Evolutionary conservation across 2,329 filamentous ascomycete species (phyloP), one percentile per base, ranked within the genome.

Genomic region (Xylaria sp.): DNA sequence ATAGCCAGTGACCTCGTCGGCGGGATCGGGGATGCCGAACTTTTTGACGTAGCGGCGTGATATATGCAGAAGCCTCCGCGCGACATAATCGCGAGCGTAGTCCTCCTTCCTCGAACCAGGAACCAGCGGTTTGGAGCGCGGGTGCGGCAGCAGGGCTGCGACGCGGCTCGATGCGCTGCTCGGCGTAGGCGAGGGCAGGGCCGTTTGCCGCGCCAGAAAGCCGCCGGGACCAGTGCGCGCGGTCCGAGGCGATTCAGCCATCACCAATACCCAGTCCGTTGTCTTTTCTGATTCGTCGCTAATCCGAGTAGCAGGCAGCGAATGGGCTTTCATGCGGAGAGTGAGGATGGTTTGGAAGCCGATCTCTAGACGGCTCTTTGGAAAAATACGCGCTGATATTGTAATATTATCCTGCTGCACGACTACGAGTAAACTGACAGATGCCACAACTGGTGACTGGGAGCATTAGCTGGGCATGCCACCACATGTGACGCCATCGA

Each of bases 1-100:
- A 76, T 89, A 90, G 25, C 87, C 87, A 1, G 82, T 77, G 1
- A 87, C 80, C 13, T 84, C 80, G 67, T 88, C 86, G 4, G 76
- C 81, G 2, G 82, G 81, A 46, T 84, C 82, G 0, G 82, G 77
- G 0, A 81, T 77, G 51, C 83, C 83, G 64, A 86, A 86, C 74
- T 89, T 90, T 80, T 90, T 90, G 51, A 89, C 84, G 65, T 87
- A 90, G 46, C 88, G 86, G 6, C 89, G 84, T 7, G 84, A 87
- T 12, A 88, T 82, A 70, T 86, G 80, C 56, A 88, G 76, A 18
- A 90, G 78, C 12, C 83, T 83, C 8, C 84, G 82, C 51, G 88
- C 86, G 6, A 88, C 83, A 72, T 87, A 90, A n/a, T 86, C 81
- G 52, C 88, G 82, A 10, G 89, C 85, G 54, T 87, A 83, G 65